Evolutionary conservation across 1,284 basidiomycete species (phyloP).

Genomic region (Chalciporus sp.): DNA sequence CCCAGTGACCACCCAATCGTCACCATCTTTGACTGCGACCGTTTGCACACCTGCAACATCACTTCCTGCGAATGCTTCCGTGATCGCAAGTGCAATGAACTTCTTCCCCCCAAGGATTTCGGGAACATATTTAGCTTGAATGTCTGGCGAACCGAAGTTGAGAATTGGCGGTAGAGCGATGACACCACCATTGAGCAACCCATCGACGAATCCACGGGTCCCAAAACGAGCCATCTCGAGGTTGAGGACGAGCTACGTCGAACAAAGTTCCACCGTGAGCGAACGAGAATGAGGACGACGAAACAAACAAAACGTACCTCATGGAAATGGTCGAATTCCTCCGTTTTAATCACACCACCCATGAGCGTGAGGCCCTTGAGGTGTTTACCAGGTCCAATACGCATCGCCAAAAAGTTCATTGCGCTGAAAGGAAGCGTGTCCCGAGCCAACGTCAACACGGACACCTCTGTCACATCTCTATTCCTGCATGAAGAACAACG

Average conservation of each 20-base stretch:
- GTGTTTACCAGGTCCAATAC: conserved; percentile 88
- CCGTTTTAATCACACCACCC: conserved; percentile 83
- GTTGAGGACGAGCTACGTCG: conserved; percentile 74
- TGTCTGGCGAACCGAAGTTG: conserved; percentile 81
- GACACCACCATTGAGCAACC: conserved; percentile 78
- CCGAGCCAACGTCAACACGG: not conserved
- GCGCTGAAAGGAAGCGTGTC: conserved; percentile 41
- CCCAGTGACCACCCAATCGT: conserved; percentile 85
- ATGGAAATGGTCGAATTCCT: conserved; percentile 86
- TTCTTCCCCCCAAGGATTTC: conserved; percentile 79
- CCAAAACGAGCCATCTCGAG: conserved; percentile 85
- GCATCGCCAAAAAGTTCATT: conserved; percentile 87
- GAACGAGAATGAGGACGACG: not conserved
- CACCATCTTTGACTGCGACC: conserved; percentile 82
- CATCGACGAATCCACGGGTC: conserved; percentile 85
- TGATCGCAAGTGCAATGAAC: conserved; percentile 73
- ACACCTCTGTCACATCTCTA: not conserved
- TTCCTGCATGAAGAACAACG: not conserved
- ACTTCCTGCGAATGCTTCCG: conserved; percentile 89
- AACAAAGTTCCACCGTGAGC: conserved; percentile 8
- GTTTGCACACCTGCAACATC: conserved; percentile 88
- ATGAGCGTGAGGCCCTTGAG: conserved; percentile 85
- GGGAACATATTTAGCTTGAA: conserved; percentile 74
- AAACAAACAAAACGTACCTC: conserved; percentile 45
- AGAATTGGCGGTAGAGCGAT: conserved; percentile 85